Conservation (phyloP, 192 early-diverging fungal species). For the Geranomyces variabilis region DNA sequence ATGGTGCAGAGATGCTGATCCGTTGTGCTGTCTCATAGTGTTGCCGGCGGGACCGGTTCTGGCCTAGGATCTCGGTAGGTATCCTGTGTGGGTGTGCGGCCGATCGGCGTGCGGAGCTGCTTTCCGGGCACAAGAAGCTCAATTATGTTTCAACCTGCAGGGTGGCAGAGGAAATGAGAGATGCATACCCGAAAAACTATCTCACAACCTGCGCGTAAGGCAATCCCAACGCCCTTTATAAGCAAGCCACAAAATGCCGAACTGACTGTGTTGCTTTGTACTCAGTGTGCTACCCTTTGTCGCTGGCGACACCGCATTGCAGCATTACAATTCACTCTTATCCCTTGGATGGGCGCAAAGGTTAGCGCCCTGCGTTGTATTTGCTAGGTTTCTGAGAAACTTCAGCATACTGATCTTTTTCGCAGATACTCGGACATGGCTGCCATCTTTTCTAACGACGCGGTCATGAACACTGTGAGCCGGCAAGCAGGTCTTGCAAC, state of each 20-base stretch:
- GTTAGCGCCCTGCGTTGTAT: background rate
- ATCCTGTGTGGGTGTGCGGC: no score
- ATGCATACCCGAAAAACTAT: slow-evolving; percentile 33
- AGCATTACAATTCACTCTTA: slow-evolving; percentile 52
- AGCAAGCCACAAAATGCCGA: no score
- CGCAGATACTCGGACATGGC: slow-evolving; percentile 35
- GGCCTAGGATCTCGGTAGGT: slow-evolving; percentile 46
- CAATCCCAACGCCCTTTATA: no score
- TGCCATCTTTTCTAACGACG: slow-evolving; percentile 42
- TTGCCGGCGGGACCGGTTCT: slow-evolving; percentile 52
- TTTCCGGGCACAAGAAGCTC: background rate
- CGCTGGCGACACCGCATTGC: slow-evolving; percentile 49
- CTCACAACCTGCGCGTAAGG: slow-evolving; percentile 41
- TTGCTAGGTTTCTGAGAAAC: background rate
- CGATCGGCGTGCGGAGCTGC: no score
- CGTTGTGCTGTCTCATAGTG: slow-evolving; percentile 23
- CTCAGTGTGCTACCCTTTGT: slow-evolving; percentile 41
- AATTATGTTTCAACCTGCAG: slow-evolving; percentile 16
- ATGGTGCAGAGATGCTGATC: no score
- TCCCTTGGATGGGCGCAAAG: slow-evolving; percentile 42
- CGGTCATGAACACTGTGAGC: slow-evolving; percentile 24
- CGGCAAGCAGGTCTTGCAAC: slow-evolving; percentile 29
- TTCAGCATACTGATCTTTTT: background rate
- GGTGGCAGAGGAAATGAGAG: slow-evolving; percentile 44
- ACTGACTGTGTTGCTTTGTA: no score